Conservation (phyloP, 1,284 basidiomycete species). For the Microbotryomycetes sp. region DNA sequence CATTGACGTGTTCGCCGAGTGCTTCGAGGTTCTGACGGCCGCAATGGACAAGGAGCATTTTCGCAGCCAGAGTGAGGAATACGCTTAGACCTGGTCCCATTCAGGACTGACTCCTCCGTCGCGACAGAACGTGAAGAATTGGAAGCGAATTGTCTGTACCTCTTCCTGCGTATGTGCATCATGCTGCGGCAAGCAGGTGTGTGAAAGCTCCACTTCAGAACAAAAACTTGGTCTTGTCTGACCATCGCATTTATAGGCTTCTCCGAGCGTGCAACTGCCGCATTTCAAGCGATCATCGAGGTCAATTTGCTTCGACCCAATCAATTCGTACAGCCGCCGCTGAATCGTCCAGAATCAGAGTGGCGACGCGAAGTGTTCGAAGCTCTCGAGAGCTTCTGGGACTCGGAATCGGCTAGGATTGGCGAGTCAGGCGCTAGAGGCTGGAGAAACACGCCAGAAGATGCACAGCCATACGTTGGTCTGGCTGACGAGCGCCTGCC, state of each 20-base stretch:
- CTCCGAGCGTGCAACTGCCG: slow-evolving; percentile 45
- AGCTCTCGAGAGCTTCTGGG: slow-evolving; percentile 48
- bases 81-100: slow-evolving; percentile 42
- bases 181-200: slow-evolving; percentile 68
- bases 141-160: slow-evolving; percentile 56
- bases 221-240: background rate
- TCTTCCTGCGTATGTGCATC: slow-evolving; percentile 49
- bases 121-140: slow-evolving; percentile 49
- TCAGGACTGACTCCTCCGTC: slow-evolving; percentile 39
- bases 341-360: slow-evolving; percentile 2
- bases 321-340: slow-evolving; percentile 35
- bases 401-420: slow-evolving; percentile 45
- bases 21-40: slow-evolving; percentile 42
- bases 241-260: slow-evolving; percentile 39
- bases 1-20: slow-evolving; percentile 29
- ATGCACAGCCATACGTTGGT: slow-evolving; percentile 6
- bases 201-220: background rate
- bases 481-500: background rate
- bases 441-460: slow-evolving; percentile 38
- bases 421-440: slow-evolving; percentile 45
- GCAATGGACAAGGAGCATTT: slow-evolving; percentile 37
- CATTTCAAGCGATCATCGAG: slow-evolving; percentile 48
- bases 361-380: slow-evolving; percentile 29
- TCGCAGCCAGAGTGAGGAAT: slow-evolving; percentile 51
- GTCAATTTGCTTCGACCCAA: slow-evolving; percentile 44